These are phyloP conservation scores for Eudorina sp. DNA, from an alignment of 139 green algal species.

Conservation along the genomic window DNA sequence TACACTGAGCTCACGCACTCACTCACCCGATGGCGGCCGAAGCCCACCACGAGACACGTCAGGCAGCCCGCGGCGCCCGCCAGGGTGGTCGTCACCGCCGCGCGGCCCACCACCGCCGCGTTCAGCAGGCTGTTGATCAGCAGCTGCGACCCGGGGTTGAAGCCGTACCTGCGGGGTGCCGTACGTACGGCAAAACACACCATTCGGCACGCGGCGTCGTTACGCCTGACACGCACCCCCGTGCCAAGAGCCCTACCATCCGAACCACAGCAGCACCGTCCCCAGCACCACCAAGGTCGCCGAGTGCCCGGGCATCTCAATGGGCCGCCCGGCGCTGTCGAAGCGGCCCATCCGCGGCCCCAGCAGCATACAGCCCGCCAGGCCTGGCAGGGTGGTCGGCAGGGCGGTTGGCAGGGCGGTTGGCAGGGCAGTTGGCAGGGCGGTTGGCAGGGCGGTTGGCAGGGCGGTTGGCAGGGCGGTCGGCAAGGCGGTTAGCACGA, in stretches of 20 bases:
- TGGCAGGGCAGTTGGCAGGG: too few relatives aligned
- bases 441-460: too few relatives aligned
- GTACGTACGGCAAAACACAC: constrained; percentile 2
- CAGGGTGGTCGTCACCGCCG: constrained; percentile 90
- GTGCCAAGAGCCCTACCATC: too few relatives aligned
- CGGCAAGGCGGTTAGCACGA: too few relatives aligned
- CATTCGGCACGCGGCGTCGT: too few relatives aligned
- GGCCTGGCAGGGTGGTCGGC: constrained; percentile 22
- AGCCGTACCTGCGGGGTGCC: constrained; percentile 76
- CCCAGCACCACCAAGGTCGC: constrained; percentile 71
- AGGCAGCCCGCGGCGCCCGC: constrained; percentile 74
- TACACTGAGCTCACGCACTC: too few relatives aligned
- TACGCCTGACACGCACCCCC: too few relatives aligned
- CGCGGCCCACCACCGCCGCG: constrained; percentile 52
- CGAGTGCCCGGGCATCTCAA: constrained; percentile 77
- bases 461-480: too few relatives aligned
- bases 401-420: too few relatives aligned
- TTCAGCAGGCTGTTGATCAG: constrained; percentile 56
- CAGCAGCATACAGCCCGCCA: constrained; percentile 83
- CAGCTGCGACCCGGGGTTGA: constrained; percentile 86
- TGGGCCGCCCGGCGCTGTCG: constrained; percentile 79
- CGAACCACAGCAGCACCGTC: constrained; percentile 92
- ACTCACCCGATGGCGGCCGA: constrained; percentile 1
- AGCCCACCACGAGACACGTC: constrained; percentile 61
- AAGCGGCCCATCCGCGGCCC: constrained; percentile 95